Conservation (phyloP, 495 filamentous ascomycete genomes). For the Amniculicola lignicola region DNA sequence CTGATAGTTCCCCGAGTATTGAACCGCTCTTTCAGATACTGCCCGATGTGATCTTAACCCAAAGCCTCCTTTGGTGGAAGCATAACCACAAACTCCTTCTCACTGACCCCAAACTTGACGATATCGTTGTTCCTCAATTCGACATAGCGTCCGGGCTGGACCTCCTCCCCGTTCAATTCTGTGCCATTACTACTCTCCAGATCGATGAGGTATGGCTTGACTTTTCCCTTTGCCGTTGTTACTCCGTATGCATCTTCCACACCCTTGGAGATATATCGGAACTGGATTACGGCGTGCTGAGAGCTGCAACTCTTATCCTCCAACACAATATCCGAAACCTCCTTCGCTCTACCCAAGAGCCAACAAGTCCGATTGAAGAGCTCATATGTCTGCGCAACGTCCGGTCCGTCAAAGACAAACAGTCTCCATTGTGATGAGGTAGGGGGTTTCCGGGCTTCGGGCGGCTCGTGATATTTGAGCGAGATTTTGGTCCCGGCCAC, state of each 20-base stretch:
- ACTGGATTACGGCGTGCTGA: slow-evolving; percentile 95
- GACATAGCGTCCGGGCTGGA: slow-evolving; percentile 74
- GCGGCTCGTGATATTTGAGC: slow-evolving; percentile 93
- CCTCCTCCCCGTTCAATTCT: slow-evolving; percentile 67
- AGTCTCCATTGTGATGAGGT: slow-evolving; percentile 76
- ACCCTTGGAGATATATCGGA: slow-evolving; percentile 65
- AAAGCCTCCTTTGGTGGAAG: slow-evolving; percentile 36
- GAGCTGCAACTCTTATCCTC: slow-evolving; percentile 91
- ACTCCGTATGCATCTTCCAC: slow-evolving; percentile 85
- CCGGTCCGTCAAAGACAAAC: slow-evolving; percentile 86
- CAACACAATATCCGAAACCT: slow-evolving; percentile 76
- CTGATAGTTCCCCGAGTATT: too few relatives aligned
- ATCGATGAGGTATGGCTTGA: slow-evolving; percentile 90
- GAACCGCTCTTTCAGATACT: too few relatives aligned
- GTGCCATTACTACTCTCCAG: slow-evolving; percentile 94
- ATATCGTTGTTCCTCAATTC: slow-evolving; percentile 88
- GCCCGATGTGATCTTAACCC: too few relatives aligned
- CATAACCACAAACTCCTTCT: slow-evolving; percentile 54
- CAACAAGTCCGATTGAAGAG: slow-evolving; percentile 77
- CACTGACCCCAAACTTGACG: slow-evolving; percentile 80
- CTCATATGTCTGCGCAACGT: slow-evolving; percentile 75
- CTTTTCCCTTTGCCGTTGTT: slow-evolving; percentile 60
- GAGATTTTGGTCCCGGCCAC: slow-evolving; percentile 65
- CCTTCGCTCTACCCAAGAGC: slow-evolving; percentile 76
- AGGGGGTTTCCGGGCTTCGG: slow-evolving; percentile 86